Percentiles rank a stretch among this genome's conserved stretches.
phyloP scores from a whole-genome alignment of 495 filamentous ascomycete species.

The Aspergillus bertholletiae region DNA sequence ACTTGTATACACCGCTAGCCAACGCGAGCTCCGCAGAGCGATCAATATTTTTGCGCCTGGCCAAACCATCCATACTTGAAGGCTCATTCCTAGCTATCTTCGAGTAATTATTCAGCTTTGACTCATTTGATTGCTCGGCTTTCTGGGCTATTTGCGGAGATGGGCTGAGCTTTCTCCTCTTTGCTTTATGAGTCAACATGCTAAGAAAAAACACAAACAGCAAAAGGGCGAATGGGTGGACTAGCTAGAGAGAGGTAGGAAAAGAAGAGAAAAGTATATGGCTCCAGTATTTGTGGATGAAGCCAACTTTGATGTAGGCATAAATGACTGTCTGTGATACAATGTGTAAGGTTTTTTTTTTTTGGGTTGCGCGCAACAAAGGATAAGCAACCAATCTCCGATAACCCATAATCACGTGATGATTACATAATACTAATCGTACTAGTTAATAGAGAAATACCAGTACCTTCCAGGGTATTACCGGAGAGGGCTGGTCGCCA shows the following conservation, averaged over 20 bases:
- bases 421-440: too few species aligned
- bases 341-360: too few species aligned
- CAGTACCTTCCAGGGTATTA: too few species aligned
- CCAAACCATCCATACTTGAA: background rate
- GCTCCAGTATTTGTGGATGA: too few species aligned
- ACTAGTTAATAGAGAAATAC: too few species aligned
- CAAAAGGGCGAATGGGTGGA: background rate
- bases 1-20: slow-evolving; percentile 55
- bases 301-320: too few species aligned
- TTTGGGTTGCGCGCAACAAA: too few species aligned
- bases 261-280: background rate
- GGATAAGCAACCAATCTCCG: too few species aligned
- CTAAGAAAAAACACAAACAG: background rate
- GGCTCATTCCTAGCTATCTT: background rate
- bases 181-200: slow-evolving; percentile 35
- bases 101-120: background rate
- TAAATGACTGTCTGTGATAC: too few species aligned
- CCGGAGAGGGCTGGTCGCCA: too few species aligned
- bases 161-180: slow-evolving; percentile 38
- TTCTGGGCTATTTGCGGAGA: slow-evolving; percentile 20
- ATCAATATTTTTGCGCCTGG: slow-evolving; percentile 21
- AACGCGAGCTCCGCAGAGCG: slow-evolving; percentile 38
- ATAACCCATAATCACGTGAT: too few species aligned
- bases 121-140: background rate
- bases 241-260: background rate